A percentile compares a stretch with the other conserved stretches of the same genome.
These are phyloP conservation scores for Solanum infundibuliforme DNA, from an alignment of 257 asterid genomes.

Conservation along the genomic window DNA sequence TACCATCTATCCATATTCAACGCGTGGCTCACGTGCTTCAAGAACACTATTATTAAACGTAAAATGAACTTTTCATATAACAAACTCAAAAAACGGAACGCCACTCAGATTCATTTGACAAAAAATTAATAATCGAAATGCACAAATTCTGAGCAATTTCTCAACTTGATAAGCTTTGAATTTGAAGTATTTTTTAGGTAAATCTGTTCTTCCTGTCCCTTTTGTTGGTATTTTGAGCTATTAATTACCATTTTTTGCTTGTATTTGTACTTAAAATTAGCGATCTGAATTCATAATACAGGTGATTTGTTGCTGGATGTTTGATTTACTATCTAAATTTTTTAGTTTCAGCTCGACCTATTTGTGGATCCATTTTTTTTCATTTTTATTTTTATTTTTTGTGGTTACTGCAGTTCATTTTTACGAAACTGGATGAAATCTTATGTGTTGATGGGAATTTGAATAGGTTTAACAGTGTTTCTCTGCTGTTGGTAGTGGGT, in stretches of 20 bases:
- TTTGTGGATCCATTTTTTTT: neutral
- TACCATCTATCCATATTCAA: neutral
- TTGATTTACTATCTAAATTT: neutral
- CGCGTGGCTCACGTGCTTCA: neutral
- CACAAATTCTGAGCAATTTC: neutral
- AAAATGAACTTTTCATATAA: neutral
- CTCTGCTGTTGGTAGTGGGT: neutral
- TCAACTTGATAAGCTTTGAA: neutral
- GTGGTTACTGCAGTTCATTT: neutral
- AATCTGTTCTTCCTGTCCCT: neutral
- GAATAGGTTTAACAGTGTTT: neutral
- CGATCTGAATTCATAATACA: neutral
- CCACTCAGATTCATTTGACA: neutral
- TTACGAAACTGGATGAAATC: neutral
- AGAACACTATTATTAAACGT: neutral
- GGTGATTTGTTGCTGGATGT: neutral
- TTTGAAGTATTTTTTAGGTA: neutral
- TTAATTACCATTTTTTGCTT: neutral
- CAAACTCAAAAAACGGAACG: neutral
- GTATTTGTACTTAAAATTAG: neutral
- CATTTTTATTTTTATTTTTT: neutral
- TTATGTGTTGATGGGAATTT: neutral
- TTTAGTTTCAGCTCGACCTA: neutral
- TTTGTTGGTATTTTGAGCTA: neutral
- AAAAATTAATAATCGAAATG: neutral